phyloP scores from a whole-genome alignment of 2,329 filamentous ascomycete species.

The Ophiobolus disseminans region DNA sequence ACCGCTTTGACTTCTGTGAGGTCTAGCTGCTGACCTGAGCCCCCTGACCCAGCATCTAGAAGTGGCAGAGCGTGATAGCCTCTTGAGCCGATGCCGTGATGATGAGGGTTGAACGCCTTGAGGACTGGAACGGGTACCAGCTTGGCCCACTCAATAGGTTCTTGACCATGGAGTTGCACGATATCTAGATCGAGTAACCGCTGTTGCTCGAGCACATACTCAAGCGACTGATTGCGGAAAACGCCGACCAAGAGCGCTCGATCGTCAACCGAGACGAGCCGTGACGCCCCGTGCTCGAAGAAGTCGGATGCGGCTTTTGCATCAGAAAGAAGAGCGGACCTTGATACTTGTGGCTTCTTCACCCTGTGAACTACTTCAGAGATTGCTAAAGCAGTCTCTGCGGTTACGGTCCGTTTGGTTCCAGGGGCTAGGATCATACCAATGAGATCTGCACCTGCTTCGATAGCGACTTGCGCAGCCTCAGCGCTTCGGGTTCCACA shows the following conservation, averaged over 20 bases:
- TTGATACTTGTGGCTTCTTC: conserved; percentile 40
- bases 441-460: conserved; percentile 88
- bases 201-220: conserved; percentile 81
- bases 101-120: conserved; percentile 78
- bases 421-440: conserved; percentile 90
- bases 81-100: conserved; percentile 73
- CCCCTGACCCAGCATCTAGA: conserved; percentile 84
- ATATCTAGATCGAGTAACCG: conserved; percentile 79
- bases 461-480: conserved; percentile 78
- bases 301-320: conserved; percentile 66
- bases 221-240: conserved; percentile 88
- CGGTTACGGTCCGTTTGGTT: conserved; percentile 78
- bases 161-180: conserved; percentile 90
- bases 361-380: conserved; percentile 75
- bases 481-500: conserved; percentile 88
- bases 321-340: conserved; percentile 30
- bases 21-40: conserved; percentile 80
- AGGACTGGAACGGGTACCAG: conserved; percentile 93
- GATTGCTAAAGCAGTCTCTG: conserved; percentile 80
- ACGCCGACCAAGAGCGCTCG: conserved; percentile 88
- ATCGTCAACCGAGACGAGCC: conserved; percentile 57
- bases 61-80: conserved; percentile 86
- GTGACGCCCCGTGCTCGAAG: conserved; percentile 66
- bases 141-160: conserved; percentile 89
- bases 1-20: conserved; percentile 70